Conservation (phyloP, 1,284 basidiomycete genomes). For the Puccinia horiana region DNA sequence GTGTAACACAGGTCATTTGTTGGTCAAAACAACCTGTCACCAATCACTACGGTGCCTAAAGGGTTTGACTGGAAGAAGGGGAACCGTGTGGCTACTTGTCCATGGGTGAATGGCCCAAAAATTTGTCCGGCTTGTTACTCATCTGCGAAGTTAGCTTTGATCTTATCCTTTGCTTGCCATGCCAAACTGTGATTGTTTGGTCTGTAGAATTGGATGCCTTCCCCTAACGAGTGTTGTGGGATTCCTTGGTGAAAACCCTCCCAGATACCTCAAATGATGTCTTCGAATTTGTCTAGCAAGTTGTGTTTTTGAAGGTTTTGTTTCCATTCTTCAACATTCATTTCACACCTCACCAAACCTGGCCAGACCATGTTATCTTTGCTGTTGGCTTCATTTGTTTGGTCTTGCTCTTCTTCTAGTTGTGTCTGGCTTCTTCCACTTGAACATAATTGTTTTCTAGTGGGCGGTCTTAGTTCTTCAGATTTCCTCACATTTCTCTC, state of each 20-base stretch:
- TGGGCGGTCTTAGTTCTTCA: too few relatives aligned
- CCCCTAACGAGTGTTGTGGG: not conserved
- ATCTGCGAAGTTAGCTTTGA: not conserved
- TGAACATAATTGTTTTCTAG: too few relatives aligned
- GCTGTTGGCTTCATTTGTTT: too few relatives aligned
- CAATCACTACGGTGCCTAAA: too few relatives aligned
- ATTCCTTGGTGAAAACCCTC: constrained; percentile 7
- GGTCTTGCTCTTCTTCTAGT: too few relatives aligned
- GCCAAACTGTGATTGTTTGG: not conserved
- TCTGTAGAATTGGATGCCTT: not conserved
- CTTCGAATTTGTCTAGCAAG: not conserved
- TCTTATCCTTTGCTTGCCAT: not conserved
- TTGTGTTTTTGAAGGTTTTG: not conserved
- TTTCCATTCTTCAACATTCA: not conserved
- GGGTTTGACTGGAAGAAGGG: too few relatives aligned
- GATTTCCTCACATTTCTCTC: too few relatives aligned
- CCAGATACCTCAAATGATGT: not conserved
- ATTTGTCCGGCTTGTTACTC: not conserved
- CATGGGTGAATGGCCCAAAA: too few relatives aligned
- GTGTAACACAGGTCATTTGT: too few relatives aligned
- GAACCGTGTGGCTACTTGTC: too few relatives aligned
- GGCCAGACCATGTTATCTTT: not conserved
- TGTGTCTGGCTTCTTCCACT: too few relatives aligned
- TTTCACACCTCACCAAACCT: not conserved
- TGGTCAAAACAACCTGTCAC: too few relatives aligned